Evolutionary conservation across 345 rosid genomes (phyloP).

Genomic region (Populus deltoides): DNA sequence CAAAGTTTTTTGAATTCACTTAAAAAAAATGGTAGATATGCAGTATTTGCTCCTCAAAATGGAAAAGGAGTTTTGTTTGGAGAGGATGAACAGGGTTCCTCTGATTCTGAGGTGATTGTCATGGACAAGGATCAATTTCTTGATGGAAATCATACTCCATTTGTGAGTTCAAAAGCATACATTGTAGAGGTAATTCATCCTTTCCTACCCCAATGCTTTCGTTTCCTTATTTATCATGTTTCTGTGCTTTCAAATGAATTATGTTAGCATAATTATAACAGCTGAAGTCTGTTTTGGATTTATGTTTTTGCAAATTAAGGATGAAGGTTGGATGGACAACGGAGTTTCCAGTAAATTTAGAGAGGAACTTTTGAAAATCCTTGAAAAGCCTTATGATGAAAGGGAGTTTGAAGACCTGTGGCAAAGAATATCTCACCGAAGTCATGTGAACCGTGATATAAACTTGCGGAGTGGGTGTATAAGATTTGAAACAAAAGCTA

Average conservation of each 20-base stretch:
- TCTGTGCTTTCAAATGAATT: background rate
- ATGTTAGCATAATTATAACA: constrained; percentile 15
- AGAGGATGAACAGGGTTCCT: constrained; percentile 30
- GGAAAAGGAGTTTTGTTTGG: constrained; percentile 28
- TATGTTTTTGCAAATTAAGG: constrained; percentile 25
- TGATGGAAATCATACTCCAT: constrained; percentile 33
- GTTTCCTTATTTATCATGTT: background rate
- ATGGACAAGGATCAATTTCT: constrained; percentile 33
- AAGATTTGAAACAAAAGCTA: constrained; percentile 1
- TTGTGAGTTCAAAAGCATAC: constrained; percentile 33
- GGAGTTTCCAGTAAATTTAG: constrained; percentile 37
- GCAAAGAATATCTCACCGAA: constrained; percentile 19
- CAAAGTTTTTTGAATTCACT: constrained; percentile 11
- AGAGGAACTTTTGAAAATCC: constrained; percentile 41
- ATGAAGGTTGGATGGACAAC: constrained; percentile 18
- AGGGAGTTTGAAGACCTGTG: constrained; percentile 35
- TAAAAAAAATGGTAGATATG: constrained; percentile 11
- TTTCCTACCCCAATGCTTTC: constrained; percentile 8
- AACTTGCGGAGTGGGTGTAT: constrained; percentile 35
- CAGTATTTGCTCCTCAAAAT: constrained; percentile 17
- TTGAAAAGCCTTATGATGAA: constrained; percentile 47
- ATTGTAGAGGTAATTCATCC: constrained; percentile 24
- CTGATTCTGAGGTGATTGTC: constrained; percentile 49
- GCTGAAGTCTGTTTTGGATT: constrained; percentile 7
- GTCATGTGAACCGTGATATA: constrained; percentile 16